These are phyloP conservation scores for Dothideomycetes sp. DNA, from an alignment of 2,329 filamentous ascomycete species.

Conservation along the genomic window DNA sequence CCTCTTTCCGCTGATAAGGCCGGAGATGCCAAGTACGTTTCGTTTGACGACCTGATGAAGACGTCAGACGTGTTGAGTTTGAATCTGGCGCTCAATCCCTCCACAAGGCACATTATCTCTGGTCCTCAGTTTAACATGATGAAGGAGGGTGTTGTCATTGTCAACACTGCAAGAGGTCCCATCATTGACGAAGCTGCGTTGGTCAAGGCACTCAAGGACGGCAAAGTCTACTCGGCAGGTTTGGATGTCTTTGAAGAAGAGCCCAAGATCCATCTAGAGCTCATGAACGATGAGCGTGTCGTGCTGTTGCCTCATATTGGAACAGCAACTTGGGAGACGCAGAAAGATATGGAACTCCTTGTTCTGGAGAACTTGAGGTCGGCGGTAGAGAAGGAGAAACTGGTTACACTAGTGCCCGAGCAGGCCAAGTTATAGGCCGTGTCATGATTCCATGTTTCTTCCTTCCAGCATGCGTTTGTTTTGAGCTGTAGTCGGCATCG, in stretches of 20 bases:
- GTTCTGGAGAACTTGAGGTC: slow-evolving; percentile 49
- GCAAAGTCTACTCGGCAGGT: slow-evolving; percentile 46
- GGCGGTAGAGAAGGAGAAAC: slow-evolving; percentile 46
- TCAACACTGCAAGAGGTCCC: slow-evolving; percentile 50
- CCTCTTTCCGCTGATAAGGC: slow-evolving; percentile 33
- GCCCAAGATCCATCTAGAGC: slow-evolving; percentile 43
- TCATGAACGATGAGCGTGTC: slow-evolving; percentile 40
- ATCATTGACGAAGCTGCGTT: slow-evolving; percentile 49
- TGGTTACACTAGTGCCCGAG: slow-evolving; percentile 53
- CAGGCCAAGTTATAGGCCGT: slow-evolving; percentile 48
- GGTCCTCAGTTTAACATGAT: slow-evolving; percentile 42
- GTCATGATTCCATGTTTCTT: no score
- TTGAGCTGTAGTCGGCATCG: no score
- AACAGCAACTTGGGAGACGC: slow-evolving; percentile 51
- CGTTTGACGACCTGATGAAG: slow-evolving; percentile 46
- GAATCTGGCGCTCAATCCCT: slow-evolving; percentile 43
- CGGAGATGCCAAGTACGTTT: slow-evolving; percentile 43
- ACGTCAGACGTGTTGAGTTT: slow-evolving; percentile 47
- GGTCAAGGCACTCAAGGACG: slow-evolving; percentile 44
- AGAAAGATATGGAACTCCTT: slow-evolving; percentile 52
- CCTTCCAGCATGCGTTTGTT: no score
- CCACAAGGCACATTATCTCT: slow-evolving; percentile 45
- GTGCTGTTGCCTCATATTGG: slow-evolving; percentile 53
- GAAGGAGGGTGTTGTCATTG: slow-evolving; percentile 48
- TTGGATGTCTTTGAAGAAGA: slow-evolving; percentile 52